Percentiles rank a stretch among this genome's conserved stretches.
Conservation (phyloP, 2,329 filamentous ascomycete species). For the Incumbomyces lentus region DNA sequence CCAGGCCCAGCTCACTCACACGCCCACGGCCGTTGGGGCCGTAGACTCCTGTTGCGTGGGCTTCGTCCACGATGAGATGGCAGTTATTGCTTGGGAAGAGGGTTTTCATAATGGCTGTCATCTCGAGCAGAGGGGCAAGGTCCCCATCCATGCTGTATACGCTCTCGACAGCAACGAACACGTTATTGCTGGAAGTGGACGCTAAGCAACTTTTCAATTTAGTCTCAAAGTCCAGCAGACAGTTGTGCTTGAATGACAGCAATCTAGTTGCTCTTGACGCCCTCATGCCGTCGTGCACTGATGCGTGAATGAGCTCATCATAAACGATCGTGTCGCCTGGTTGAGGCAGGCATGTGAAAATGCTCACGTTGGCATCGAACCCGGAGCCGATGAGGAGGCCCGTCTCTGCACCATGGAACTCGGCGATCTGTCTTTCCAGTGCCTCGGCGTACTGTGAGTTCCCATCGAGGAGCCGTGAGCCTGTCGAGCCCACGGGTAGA, state of each 20-base stretch:
- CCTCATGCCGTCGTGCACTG: conserved; percentile 66
- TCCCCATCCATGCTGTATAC: conserved; percentile 82
- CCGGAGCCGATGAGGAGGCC: conserved; percentile 56
- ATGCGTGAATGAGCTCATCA: conserved; percentile 68
- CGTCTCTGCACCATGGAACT: conserved; percentile 48
- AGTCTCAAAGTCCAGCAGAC: conserved; percentile 26
- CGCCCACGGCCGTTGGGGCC: conserved; percentile 41
- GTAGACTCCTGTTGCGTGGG: conserved; percentile 43
- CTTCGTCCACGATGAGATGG: conserved; percentile 48
- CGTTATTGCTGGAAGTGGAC: conserved; percentile 27
- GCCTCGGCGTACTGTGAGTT: conserved; percentile 51
- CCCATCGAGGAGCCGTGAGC: conserved; percentile 55
- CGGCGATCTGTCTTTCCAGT: conserved; percentile 49
- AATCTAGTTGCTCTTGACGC: conserved; percentile 45
- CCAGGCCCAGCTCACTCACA: conserved; percentile 40
- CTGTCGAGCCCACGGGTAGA: conserved; percentile 44
- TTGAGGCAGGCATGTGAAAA: conserved; percentile 52
- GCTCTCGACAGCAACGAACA: conserved; percentile 60
- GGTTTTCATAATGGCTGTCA: conserved; percentile 48
- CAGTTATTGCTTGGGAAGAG: conserved; percentile 47
- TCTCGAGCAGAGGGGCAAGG: conserved; percentile 50
- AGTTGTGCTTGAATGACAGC: conserved; percentile 41
- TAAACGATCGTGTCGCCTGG: conserved; percentile 55
- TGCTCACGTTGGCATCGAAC: conserved; percentile 55
- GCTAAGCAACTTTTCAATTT: conserved; percentile 23